These are phyloP conservation scores for Acanthamoeba royreba DNA, from an alignment of 208 protist species.

Conservation along the genomic window DNA sequence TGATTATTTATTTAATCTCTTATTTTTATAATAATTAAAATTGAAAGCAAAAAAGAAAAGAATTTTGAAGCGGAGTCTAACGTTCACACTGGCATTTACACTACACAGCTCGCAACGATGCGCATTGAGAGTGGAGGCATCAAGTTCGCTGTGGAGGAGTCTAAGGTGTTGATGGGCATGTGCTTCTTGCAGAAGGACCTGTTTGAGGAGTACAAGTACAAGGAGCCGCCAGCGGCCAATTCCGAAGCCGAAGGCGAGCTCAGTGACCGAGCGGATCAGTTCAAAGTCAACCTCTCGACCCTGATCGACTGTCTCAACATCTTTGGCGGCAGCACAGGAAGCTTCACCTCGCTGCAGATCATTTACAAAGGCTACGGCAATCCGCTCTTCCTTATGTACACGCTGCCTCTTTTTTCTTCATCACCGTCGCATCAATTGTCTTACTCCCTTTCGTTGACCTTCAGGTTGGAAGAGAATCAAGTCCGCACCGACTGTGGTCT, in stretches of 20 bases:
- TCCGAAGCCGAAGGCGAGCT: not conserved
- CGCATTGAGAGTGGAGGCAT: not conserved
- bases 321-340: not conserved
- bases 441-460: not conserved
- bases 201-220: conserved; percentile 27
- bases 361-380: conserved; percentile 30
- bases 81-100: not conserved
- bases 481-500: conserved; percentile 5
- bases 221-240: not conserved
- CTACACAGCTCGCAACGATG: not conserved
- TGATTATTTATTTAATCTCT: not conserved
- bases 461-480: not conserved
- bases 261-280: not conserved
- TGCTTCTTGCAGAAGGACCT: conserved; percentile 17
- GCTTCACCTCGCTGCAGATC: not conserved
- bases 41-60: too few relatives aligned
- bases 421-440: not conserved
- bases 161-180: not conserved
- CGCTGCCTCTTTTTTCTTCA: not conserved
- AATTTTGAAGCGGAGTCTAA: too few relatives aligned
- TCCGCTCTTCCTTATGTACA: conserved; percentile 15
- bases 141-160: not conserved
- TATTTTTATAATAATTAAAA: too few relatives aligned
- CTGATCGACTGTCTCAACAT: conserved; percentile 24
- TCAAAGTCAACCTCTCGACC: not conserved